Evolutionary conservation across 805 yeast genomes (phyloP).

Genomic region (Blastobotrys terrestris): DNA sequence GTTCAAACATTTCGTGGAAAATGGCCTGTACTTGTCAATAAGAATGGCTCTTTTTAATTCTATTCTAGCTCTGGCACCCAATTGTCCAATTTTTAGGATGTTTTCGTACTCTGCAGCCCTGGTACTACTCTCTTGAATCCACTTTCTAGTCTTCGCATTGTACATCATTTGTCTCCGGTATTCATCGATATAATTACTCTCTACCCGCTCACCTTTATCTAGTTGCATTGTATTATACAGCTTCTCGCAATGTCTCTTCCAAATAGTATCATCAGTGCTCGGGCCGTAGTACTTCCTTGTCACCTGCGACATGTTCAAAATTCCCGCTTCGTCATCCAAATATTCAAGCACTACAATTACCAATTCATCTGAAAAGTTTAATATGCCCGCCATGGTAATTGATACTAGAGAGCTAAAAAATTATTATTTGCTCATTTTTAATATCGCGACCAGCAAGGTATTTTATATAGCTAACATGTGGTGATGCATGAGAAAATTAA

Average conservation of each 20-base stretch:
- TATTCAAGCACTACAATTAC: background rate
- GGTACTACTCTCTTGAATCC: background rate
- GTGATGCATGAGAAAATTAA: background rate
- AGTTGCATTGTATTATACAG: background rate
- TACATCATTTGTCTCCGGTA: background rate
- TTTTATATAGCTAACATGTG: background rate
- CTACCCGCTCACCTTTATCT: background rate
- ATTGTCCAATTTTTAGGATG: background rate
- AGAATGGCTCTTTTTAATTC: background rate
- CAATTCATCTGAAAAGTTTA: background rate
- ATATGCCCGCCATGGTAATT: background rate
- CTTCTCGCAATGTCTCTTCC: background rate
- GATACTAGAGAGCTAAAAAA: background rate
- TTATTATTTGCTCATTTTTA: background rate
- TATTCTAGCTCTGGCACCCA: background rate
- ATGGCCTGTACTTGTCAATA: no score
- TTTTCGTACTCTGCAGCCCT: background rate
- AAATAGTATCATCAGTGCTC: background rate
- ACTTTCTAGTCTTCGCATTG: background rate
- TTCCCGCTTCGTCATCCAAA: background rate
- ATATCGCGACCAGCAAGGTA: background rate
- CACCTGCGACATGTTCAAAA: background rate
- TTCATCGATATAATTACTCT: background rate
- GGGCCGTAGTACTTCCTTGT: background rate
- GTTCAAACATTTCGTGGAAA: background rate